phyloP scores from a whole-genome alignment of 352 stramenopile species.

The Phytophthora foliorum region DNA sequence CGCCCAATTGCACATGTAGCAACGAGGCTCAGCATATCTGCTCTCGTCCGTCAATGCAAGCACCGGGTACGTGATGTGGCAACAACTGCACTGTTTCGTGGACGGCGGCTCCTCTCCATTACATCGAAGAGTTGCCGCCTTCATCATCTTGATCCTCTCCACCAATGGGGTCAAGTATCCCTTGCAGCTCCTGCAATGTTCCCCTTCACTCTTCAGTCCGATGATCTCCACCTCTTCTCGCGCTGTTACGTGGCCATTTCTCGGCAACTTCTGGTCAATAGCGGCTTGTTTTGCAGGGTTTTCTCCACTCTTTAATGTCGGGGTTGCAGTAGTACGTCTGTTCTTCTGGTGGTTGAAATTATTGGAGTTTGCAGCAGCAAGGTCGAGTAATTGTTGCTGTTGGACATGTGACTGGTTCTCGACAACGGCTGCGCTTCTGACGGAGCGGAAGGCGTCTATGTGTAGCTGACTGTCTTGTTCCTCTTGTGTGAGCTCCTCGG shows the following conservation, averaged over 20 bases:
- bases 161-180: constrained; percentile 19
- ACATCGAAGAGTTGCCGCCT: constrained; percentile 5
- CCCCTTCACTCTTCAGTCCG: background rate
- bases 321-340: background rate
- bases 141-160: constrained; percentile 25
- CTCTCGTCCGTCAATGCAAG: constrained; percentile 24
- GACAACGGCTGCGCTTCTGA: background rate
- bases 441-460: background rate
- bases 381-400: constrained; percentile 11
- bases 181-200: constrained; percentile 22
- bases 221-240: background rate
- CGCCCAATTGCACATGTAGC: constrained; percentile 33
- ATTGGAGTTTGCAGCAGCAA: background rate
- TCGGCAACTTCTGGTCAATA: background rate
- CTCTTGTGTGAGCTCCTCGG: background rate
- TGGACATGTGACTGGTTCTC: constrained; percentile 19
- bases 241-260: background rate
- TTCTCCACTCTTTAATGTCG: background rate
- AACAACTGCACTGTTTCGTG: constrained; percentile 24
- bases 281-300: background rate
- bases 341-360: constrained; percentile 1
- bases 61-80: constrained; percentile 26
- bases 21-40: constrained; percentile 17
- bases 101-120: background rate
- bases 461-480: background rate